phyloP scores from a whole-genome alignment of 768 basidiomycete genomes.

The Pisolithus orientalis region DNA sequence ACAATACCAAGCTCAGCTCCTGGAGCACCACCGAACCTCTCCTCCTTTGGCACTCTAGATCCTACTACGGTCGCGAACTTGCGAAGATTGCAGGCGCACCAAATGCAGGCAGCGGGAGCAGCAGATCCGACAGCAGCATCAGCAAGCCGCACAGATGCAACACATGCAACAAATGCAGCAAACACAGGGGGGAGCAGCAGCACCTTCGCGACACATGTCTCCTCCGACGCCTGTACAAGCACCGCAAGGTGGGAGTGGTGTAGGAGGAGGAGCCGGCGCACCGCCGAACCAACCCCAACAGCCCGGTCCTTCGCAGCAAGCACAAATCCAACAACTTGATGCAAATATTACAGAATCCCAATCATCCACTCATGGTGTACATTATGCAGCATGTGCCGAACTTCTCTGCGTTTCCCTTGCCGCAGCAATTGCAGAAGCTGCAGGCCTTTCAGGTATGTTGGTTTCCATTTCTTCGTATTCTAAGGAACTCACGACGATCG shows the following conservation, averaged over 20 bases:
- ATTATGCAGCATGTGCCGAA: slow-evolving; percentile 46
- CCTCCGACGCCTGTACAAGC: slow-evolving; percentile 25
- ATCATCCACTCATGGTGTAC: slow-evolving; percentile 54
- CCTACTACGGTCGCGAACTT: slow-evolving; percentile 9
- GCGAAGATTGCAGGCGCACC: slow-evolving; percentile 24
- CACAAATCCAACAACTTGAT: slow-evolving; percentile 39
- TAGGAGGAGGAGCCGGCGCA: background rate
- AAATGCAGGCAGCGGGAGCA: slow-evolving; percentile 33
- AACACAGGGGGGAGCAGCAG: too few relatives aligned
- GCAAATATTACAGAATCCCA: slow-evolving; percentile 46
- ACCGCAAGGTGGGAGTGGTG: slow-evolving; percentile 5
- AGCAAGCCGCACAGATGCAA: slow-evolving; percentile 25
- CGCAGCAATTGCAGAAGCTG: slow-evolving; percentile 57
- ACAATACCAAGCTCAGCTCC: background rate
- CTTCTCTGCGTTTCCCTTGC: slow-evolving; percentile 45
- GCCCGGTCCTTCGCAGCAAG: slow-evolving; percentile 16
- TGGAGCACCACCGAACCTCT: slow-evolving; percentile 20
- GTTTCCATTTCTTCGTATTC: too few relatives aligned
- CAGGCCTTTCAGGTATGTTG: slow-evolving; percentile 43
- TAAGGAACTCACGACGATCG: slow-evolving; percentile 4
- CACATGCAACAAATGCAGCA: slow-evolving; percentile 19
- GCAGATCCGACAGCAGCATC: slow-evolving; percentile 29
- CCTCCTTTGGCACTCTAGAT: slow-evolving; percentile 27
- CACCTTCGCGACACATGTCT: slow-evolving; percentile 35
- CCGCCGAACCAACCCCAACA: slow-evolving; percentile 12